These are phyloP conservation scores for Asparagopsis taxiformis DNA, from an alignment of 31 red algal species.

Conservation along the genomic window DNA sequence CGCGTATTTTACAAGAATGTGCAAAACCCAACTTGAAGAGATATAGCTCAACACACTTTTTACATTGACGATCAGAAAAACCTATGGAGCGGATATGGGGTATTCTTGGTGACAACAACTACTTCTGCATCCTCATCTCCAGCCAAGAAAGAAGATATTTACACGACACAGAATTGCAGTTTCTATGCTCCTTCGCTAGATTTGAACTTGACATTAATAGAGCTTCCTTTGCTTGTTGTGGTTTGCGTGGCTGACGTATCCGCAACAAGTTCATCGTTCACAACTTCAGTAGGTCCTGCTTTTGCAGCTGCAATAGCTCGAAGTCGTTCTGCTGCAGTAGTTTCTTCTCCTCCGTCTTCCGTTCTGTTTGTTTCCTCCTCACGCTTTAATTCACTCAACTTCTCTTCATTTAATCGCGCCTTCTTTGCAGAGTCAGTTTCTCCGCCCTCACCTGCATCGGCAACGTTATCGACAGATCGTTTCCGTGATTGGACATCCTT, in stretches of 20 bases:
- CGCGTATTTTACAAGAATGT: slow-evolving; percentile 29
- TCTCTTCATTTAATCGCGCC: background rate
- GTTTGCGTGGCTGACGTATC: slow-evolving; percentile 2
- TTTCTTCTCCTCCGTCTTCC: slow-evolving; percentile 18
- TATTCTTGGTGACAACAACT: background rate
- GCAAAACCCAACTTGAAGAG: slow-evolving; percentile 2
- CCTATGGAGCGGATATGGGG: background rate
- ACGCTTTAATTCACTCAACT: background rate
- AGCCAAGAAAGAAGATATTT: background rate
- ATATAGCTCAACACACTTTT: background rate
- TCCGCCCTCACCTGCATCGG: background rate
- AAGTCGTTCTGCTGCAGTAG: slow-evolving; percentile 18
- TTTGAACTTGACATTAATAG: slow-evolving; percentile 28
- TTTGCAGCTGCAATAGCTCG: slow-evolving; percentile 32
- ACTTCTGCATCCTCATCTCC: background rate
- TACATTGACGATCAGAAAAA: background rate
- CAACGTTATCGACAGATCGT: background rate
- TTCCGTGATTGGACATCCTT: background rate
- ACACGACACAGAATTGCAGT: background rate
- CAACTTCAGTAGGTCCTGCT: slow-evolving; percentile 1
- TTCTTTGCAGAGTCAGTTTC: background rate
- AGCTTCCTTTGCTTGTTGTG: background rate
- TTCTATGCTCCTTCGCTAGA: background rate
- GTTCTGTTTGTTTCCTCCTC: slow-evolving; percentile 15
- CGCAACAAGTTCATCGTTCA: slow-evolving; percentile 28